phyloP scores from a whole-genome alignment of 805 yeast genomes.

The Lipomyces sp. region DNA sequence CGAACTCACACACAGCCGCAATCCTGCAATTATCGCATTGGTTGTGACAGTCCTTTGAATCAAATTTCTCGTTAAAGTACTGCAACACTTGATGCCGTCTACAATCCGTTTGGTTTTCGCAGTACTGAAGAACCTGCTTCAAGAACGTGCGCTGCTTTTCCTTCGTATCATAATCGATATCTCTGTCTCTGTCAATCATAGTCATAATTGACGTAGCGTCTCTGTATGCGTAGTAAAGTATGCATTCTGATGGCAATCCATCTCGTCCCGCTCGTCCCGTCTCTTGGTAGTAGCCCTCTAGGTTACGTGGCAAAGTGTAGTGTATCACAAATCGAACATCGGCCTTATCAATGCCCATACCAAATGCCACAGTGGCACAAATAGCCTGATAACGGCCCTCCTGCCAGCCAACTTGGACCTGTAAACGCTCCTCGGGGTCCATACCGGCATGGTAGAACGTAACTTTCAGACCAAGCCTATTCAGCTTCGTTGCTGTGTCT shows the following conservation, averaged over 20 bases:
- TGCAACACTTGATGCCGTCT: conserved; percentile 86
- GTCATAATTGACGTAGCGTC: conserved; percentile 79
- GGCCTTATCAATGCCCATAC: conserved; percentile 98
- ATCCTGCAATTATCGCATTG: conserved; percentile 85
- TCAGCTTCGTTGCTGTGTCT: conserved; percentile 67
- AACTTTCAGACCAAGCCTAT: conserved; percentile 62
- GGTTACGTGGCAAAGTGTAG: conserved; percentile 80
- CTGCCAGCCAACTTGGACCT: conserved; percentile 86
- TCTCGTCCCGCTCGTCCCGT: conserved; percentile 99
- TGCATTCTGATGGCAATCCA: conserved; percentile 80
- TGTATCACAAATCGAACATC: conserved; percentile 93
- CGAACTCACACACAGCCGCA: conserved; percentile 49
- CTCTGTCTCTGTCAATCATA: conserved; percentile 77
- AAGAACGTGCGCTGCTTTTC: conserved; percentile 79
- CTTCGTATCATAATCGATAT: conserved; percentile 63
- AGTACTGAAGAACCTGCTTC: conserved; percentile 84
- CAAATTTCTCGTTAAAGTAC: conserved; percentile 85
- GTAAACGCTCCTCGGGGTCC: conserved; percentile 71
- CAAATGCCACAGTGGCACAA: conserved; percentile 98
- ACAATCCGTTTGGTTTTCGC: conserved; percentile 90
- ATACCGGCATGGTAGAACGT: conserved; percentile 95
- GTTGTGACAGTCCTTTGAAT: conserved; percentile 64
- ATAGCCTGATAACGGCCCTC: conserved; percentile 69
- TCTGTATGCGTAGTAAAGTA: conserved; percentile 76
- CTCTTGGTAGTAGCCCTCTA: conserved; percentile 97